Percentiles rank a stretch among this genome's conserved stretches.
phyloP scores from a whole-genome alignment of 345 rosid genomes.

The Turritis glabra region DNA sequence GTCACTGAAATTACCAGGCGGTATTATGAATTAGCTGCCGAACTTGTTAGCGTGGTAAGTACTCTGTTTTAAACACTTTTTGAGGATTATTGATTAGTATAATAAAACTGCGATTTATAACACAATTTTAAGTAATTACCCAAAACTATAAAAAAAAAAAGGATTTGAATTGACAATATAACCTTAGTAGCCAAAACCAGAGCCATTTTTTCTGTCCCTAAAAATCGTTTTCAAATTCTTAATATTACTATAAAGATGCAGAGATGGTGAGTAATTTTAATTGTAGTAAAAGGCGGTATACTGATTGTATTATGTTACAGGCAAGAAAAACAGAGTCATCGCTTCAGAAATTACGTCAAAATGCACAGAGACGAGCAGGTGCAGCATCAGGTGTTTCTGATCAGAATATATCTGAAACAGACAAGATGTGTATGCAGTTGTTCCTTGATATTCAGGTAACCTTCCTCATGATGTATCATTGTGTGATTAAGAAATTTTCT shows the following conservation, averaged over 20 bases:
- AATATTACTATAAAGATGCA: neutral
- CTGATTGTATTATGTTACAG: constrained; percentile 42
- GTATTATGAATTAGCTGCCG: constrained; percentile 78
- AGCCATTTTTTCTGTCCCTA: neutral
- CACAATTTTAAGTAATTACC: neutral
- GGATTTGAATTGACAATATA: neutral
- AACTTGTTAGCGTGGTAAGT: constrained; percentile 83
- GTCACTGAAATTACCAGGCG: constrained; percentile 73
- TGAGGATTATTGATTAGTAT: neutral
- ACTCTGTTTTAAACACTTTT: constrained; percentile 9
- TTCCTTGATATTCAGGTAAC: constrained; percentile 96
- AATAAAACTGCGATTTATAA: neutral
- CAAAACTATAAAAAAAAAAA: neutral
- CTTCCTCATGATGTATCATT: neutral
- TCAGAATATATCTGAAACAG: constrained; percentile 74
- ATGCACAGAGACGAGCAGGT: constrained; percentile 88
- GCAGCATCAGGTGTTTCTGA: constrained; percentile 84
- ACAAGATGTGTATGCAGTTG: constrained; percentile 91
- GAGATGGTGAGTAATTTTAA: constrained; percentile 1
- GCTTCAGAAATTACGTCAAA: constrained; percentile 86
- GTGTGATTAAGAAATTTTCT: neutral
- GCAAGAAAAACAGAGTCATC: constrained; percentile 86
- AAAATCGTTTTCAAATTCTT: neutral
- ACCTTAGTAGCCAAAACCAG: neutral
- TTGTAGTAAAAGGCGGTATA: neutral